These are phyloP conservation scores for Trifolium subterraneum DNA, from an alignment of 306 rosid genomes.

Conservation along the genomic window DNA sequence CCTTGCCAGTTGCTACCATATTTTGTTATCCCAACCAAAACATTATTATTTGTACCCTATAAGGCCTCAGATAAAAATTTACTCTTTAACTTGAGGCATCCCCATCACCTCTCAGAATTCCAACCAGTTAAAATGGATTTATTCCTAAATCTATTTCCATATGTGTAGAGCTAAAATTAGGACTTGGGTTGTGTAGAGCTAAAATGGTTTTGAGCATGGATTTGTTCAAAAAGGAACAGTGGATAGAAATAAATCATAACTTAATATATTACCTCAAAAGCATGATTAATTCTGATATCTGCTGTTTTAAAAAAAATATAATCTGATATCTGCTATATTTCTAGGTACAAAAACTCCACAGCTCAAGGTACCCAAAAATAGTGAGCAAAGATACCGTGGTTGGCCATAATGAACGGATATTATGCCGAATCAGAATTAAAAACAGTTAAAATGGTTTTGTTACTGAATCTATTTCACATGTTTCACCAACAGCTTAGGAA, in stretches of 20 bases:
- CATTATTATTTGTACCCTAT: slow-evolving; percentile 11
- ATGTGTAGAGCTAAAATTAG: neutral
- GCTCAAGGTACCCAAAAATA: neutral
- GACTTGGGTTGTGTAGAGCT: slow-evolving; percentile 13
- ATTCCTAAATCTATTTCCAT: neutral
- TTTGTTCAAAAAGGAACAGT: neutral
- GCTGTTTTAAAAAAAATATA: no score
- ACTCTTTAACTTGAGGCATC: slow-evolving; percentile 25
- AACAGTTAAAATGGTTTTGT: slow-evolving; percentile 4
- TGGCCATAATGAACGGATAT: neutral
- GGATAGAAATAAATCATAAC: neutral
- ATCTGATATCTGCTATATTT: neutral
- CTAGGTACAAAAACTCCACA: neutral
- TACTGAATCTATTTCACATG: slow-evolving; percentile 26
- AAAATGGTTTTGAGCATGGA: neutral
- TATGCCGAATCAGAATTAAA: neutral
- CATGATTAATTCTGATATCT: neutral
- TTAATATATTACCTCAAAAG: neutral
- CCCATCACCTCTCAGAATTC: slow-evolving; percentile 16
- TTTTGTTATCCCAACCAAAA: neutral
- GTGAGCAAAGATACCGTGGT: neutral
- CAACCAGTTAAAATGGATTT: slow-evolving; percentile 2
- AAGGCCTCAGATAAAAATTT: slow-evolving; percentile 8
- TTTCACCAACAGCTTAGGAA: slow-evolving; percentile 13
- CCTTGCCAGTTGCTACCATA: neutral